phyloP scores from a whole-genome alignment of 345 rosid species.

The Sonneratia caseolaris region DNA sequence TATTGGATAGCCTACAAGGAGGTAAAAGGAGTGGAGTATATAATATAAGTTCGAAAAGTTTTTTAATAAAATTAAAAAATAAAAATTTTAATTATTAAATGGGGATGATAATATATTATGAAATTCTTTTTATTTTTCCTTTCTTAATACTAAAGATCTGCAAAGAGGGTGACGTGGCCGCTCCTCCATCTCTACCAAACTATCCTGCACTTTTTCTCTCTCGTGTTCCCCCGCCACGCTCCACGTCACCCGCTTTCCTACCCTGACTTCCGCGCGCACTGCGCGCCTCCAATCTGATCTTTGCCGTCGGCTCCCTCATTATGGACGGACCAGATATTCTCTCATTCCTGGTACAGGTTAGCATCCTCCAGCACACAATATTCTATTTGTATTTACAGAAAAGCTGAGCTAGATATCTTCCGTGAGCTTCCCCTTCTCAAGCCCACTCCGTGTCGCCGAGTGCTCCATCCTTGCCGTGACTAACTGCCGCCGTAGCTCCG shows the following conservation, averaged over 20 bases:
- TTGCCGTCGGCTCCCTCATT: background rate
- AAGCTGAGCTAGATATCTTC: background rate
- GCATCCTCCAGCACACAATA: background rate
- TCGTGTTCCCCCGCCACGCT: background rate
- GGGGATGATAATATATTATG: too few species aligned
- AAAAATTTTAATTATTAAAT: too few species aligned
- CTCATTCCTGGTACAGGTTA: slow-evolving; percentile 6
- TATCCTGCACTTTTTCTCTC: slow-evolving; percentile 9
- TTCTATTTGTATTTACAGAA: background rate
- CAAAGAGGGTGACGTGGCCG: slow-evolving; percentile 12
- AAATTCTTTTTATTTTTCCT: too few species aligned
- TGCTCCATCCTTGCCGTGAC: background rate
- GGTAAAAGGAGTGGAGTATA: too few species aligned
- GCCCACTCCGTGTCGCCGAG: slow-evolving; percentile 1
- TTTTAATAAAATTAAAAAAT: too few species aligned
- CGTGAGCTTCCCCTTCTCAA: background rate
- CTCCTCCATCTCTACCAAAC: slow-evolving; percentile 10
- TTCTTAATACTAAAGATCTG: background rate
- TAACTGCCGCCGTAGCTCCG: slow-evolving; percentile 5
- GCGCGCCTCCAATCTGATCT: background rate
- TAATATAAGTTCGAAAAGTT: too few species aligned
- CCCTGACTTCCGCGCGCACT: background rate
- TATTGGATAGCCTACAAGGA: too few species aligned
- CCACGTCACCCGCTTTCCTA: slow-evolving; percentile 14
- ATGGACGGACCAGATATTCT: background rate